Base-by-base conservation (phyloP, 495 filamentous ascomycete species). In the Penicillium riverlandense region DNA sequence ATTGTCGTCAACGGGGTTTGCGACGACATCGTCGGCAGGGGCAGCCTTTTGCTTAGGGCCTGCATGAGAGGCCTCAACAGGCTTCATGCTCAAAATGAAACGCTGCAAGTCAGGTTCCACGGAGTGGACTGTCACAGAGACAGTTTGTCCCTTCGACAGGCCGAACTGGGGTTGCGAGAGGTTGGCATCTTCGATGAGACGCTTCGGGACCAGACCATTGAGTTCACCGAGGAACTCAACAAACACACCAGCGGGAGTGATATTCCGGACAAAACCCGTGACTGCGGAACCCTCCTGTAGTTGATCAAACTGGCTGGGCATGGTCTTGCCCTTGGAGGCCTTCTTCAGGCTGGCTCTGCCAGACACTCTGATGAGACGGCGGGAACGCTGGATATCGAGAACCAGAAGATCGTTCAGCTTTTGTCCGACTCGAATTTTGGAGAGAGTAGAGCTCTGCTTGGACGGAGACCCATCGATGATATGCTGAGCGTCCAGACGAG, bases 181-280 rank as follows among this genome's bases (percentile, higher is more conserved):
- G 44, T 78, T 72, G 35, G 88, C 85, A n/a, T 74, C 70, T 6
- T 82, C 70, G 30, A 98, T 64, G 51, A 86, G 78, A 30, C 76
- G 79, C 63, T 85, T 91, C 29, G 83, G 85, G 15, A 95, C 70
- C 34, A 95, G 64, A 10, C 87, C 91, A 33, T 78, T 84, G 34
- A 95, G 55, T 14, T 82, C 82, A 42, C 83, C 85, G 11, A 80
- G 76, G 67, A 95, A 95, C 52, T 89, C 80, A 9, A 96, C 77
- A 48, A 95, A 96, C 13, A 85, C 70, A 31, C 82, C 86, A 3
- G 77, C 83, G n/a, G 75, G 61, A 7, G 86, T 87, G 35, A 91
- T 84, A 49, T 86, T 90, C 38, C 82, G 80, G 27, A 97, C 76
- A 57, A 90, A 96, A n/a, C 92, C 92, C 45, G 76, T 75, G 7